These are phyloP conservation scores for Aspergillus ostianus DNA, from an alignment of 495 filamentous ascomycete species.

Conservation along the genomic window DNA sequence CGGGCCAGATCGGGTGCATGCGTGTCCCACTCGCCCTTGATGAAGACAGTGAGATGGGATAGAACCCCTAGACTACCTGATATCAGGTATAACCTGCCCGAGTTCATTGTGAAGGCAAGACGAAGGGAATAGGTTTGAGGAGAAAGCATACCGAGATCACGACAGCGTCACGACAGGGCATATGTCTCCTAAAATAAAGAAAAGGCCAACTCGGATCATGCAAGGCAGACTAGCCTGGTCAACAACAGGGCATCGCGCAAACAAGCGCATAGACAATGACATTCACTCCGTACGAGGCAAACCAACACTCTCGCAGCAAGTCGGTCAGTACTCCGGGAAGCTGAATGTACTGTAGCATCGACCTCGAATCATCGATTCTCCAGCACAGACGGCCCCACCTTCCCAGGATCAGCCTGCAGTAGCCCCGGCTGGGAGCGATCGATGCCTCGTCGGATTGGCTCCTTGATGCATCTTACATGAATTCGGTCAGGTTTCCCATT, in stretches of 20 bases:
- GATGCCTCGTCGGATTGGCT: not conserved
- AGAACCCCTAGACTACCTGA: not conserved
- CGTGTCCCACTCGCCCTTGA: constrained; percentile 14
- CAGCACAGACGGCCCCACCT: not conserved
- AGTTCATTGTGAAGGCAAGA: not conserved
- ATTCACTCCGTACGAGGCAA: not conserved
- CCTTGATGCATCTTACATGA: not conserved
- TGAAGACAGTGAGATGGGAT: constrained; percentile 49
- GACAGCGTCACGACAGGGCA: not conserved
- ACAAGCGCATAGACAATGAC: not conserved
- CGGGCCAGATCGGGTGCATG: not conserved
- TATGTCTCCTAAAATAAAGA: not conserved
- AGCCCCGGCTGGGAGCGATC: not conserved
- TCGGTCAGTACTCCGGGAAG: not conserved
- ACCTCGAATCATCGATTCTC: not conserved
- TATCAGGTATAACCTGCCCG: not conserved
- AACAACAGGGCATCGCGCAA: not conserved
- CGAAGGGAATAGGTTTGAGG: not conserved
- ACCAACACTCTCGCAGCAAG: not conserved
- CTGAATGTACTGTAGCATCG: not conserved
- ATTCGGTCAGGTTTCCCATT: not conserved
- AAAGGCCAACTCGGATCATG: not conserved
- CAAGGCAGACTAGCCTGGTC: not conserved
- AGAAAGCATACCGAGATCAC: not conserved
- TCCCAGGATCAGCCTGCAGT: not conserved